Evolutionary conservation across 345 rosid genomes (phyloP).

Genomic region (Brassica juncea): DNA sequence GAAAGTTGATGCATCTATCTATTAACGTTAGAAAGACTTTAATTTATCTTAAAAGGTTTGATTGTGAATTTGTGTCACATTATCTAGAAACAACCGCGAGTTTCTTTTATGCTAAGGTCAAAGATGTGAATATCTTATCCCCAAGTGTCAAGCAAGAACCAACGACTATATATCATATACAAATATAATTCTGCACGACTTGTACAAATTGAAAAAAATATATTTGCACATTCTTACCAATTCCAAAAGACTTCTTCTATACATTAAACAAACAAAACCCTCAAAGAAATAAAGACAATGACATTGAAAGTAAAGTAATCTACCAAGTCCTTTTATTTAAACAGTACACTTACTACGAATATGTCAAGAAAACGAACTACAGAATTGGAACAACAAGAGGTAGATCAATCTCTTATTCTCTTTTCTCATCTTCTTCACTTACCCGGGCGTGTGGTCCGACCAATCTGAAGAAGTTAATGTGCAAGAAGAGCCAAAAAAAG

Average conservation of each 20-base stretch:
- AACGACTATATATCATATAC: not conserved
- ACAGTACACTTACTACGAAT: not conserved
- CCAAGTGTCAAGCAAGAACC: slow-evolving; percentile 3
- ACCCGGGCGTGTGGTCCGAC: slow-evolving; percentile 16
- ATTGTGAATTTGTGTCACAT: not conserved
- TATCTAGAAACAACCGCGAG: not conserved
- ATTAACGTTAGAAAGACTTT: not conserved
- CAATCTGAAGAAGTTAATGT: slow-evolving; percentile 16
- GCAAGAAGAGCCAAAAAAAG: slow-evolving; percentile 24
- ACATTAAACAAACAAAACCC: slow-evolving; percentile 12
- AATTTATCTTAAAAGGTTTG: not conserved
- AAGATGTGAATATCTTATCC: not conserved
- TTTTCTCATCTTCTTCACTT: slow-evolving; percentile 6
- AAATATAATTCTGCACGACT: not conserved
- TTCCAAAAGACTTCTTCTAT: slow-evolving; percentile 15
- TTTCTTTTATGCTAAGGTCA: not conserved
- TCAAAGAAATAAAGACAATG: not conserved
- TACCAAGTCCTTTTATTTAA: slow-evolving; percentile 27
- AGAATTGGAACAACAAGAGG: not conserved
- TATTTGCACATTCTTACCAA: slow-evolving; percentile 31
- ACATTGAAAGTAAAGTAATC: not conserved
- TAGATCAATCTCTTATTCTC: not conserved
- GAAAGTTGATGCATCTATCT: not conserved
- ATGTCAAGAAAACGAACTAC: not conserved
- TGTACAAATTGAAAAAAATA: not conserved